Evolutionary conservation across 2,329 filamentous ascomycete genomes (phyloP).

Genomic region (Macroventuria anomochaeta): DNA sequence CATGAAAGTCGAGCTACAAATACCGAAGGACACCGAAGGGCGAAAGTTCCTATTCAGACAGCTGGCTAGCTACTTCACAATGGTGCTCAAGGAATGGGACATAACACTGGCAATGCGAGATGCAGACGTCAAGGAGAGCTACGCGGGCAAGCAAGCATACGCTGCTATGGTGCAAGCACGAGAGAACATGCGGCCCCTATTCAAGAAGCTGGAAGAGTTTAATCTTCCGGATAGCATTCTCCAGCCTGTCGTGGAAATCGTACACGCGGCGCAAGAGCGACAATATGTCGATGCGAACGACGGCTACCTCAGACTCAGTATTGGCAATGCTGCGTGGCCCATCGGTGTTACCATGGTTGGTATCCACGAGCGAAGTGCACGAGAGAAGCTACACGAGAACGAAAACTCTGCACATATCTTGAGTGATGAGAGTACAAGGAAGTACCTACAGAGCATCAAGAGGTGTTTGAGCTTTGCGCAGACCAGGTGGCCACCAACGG

Average conservation of each 20-base stretch:
- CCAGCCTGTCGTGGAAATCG: slow-evolving; percentile 86
- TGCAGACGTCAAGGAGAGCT: slow-evolving; percentile 69
- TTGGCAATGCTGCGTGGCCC: slow-evolving; percentile 96
- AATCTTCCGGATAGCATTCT: slow-evolving; percentile 81
- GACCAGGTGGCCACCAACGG: slow-evolving; percentile 92
- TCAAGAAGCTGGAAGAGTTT: slow-evolving; percentile 83
- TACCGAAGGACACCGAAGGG: slow-evolving; percentile 69
- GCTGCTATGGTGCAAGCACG: slow-evolving; percentile 86
- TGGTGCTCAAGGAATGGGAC: slow-evolving; percentile 92
- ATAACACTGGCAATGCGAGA: slow-evolving; percentile 70
- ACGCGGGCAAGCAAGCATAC: slow-evolving; percentile 80
- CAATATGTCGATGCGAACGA: slow-evolving; percentile 97
- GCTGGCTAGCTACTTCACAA: slow-evolving; percentile 92
- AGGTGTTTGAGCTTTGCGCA: slow-evolving; percentile 95
- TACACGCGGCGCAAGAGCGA: slow-evolving; percentile 85
- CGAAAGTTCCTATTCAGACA: slow-evolving; percentile 81
- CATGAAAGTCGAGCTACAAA: slow-evolving; percentile 75
- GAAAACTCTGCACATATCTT: slow-evolving; percentile 90
- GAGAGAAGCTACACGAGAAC: slow-evolving; percentile 89
- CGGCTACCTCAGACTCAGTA: slow-evolving; percentile 89
- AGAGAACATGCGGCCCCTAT: slow-evolving; percentile 87
- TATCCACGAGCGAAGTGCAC: slow-evolving; percentile 94
- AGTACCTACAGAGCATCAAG: slow-evolving; percentile 98
- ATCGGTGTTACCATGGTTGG: slow-evolving; percentile 99
- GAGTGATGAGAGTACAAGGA: slow-evolving; percentile 93